Percentiles rank a stretch among this genome's conserved stretches.
Evolutionary conservation across 2,329 filamentous ascomycete species (phyloP).

Genomic region (Neofusicoccum cordaticola): DNA sequence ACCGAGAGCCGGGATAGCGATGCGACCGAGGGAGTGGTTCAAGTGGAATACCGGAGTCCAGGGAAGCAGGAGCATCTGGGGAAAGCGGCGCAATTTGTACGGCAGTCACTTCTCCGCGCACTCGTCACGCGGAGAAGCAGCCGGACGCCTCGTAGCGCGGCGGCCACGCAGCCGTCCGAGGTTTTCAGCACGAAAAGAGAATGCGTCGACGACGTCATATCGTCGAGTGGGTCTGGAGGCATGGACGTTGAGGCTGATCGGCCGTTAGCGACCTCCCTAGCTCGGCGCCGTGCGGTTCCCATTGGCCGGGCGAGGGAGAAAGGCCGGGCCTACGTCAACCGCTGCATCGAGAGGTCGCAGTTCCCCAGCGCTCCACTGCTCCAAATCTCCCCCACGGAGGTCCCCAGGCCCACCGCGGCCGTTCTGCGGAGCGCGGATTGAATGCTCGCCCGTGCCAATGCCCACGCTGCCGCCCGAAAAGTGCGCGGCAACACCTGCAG

Average conservation of each 20-base stretch:
- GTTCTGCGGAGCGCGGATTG: background rate
- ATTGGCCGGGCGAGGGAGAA: background rate
- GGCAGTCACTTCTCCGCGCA: background rate
- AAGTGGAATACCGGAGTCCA: background rate
- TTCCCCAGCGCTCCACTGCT: conserved; percentile 3
- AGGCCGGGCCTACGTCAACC: background rate
- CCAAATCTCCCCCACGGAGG: conserved; percentile 11
- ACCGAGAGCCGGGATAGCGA: background rate
- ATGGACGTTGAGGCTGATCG: conserved; percentile 9
- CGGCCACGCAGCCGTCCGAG: background rate
- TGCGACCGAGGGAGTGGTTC: background rate
- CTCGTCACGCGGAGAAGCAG: background rate
- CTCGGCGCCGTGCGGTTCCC: background rate
- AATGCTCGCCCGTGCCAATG: background rate
- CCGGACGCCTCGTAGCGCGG: background rate
- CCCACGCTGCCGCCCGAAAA: background rate
- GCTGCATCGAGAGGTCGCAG: background rate
- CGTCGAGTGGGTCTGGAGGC: background rate
- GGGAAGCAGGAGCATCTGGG: background rate
- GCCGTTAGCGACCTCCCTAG: background rate
- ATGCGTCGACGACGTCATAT: background rate
- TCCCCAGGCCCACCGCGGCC: conserved; percentile 9
- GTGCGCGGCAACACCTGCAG: background rate
- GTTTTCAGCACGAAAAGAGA: background rate
- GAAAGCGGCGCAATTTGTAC: background rate